Percentiles rank a stretch among this genome's conserved stretches.
phyloP scores from a whole-genome alignment of 2,329 filamentous ascomycete species.

The Ophiocordyceps camponoti-leonardi region DNA sequence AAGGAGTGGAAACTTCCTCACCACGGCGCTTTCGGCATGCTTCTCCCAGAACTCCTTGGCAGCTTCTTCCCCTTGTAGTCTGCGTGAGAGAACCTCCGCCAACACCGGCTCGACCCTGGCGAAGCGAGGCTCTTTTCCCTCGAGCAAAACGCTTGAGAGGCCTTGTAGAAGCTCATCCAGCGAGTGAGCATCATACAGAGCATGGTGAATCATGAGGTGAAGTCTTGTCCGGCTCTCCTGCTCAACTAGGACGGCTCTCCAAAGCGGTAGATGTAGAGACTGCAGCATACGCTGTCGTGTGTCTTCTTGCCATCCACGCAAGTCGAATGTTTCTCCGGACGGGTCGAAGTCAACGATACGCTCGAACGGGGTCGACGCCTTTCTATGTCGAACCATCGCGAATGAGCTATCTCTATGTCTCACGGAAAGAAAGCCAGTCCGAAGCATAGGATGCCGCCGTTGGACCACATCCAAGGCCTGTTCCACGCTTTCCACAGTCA shows the following conservation, averaged over 20 bases:
- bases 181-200: conserved; percentile 70
- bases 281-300: conserved; percentile 9
- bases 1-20: conserved; percentile 62
- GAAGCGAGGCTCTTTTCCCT: conserved; percentile 4
- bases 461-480: conserved; percentile 42
- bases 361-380: conserved; percentile 3
- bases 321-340: conserved; percentile 9
- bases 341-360: neutral
- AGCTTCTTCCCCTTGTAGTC: conserved; percentile 10
- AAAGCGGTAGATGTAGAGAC: conserved; percentile 38
- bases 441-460: conserved; percentile 49
- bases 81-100: conserved; percentile 21
- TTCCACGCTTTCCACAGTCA: conserved; percentile 24
- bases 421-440: conserved; percentile 53
- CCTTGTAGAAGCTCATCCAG: conserved; percentile 47
- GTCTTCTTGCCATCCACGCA: conserved; percentile 20
- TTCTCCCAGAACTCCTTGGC: conserved; percentile 45
- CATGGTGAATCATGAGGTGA: conserved; percentile 51
- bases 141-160: conserved; percentile 20
- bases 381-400: conserved; percentile 51
- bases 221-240: conserved; percentile 10
- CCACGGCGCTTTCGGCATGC: conserved; percentile 30
- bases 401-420: conserved; percentile 46
- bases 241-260: conserved; percentile 38
- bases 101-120: conserved; percentile 17